These are phyloP conservation scores for Xylariaceae sp. DNA, from an alignment of 2,329 filamentous ascomycete genomes.

Conservation along the genomic window DNA sequence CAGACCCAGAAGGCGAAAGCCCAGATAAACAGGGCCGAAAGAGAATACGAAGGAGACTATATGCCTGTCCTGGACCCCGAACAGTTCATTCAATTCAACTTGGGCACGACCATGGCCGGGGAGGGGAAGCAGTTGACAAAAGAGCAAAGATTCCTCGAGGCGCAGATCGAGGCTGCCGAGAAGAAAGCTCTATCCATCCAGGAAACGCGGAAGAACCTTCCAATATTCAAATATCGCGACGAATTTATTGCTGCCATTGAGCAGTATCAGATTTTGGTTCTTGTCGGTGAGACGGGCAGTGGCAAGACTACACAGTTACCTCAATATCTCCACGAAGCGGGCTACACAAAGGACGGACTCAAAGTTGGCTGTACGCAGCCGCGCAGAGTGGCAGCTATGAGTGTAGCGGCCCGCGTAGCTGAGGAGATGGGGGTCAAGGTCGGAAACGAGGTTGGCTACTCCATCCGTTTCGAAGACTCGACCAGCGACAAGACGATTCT, in stretches of 20 bases:
- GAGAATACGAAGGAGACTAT: slow-evolving; percentile 74
- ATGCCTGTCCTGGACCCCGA: slow-evolving; percentile 89
- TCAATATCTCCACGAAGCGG: slow-evolving; percentile 87
- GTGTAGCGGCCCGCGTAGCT: slow-evolving; percentile 88
- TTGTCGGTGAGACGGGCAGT: slow-evolving; percentile 90
- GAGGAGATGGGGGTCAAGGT: slow-evolving; percentile 89
- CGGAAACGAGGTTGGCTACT: slow-evolving; percentile 88
- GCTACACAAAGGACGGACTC: slow-evolving; percentile 74
- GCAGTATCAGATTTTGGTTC: slow-evolving; percentile 78
- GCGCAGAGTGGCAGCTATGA: slow-evolving; percentile 93
- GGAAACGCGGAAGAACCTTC: slow-evolving; percentile 81
- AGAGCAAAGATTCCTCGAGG: slow-evolving; percentile 71
- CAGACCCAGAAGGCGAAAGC: slow-evolving; percentile 82
- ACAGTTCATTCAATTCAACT: slow-evolving; percentile 77
- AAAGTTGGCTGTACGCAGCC: slow-evolving; percentile 94
- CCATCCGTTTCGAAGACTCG: slow-evolving; percentile 88
- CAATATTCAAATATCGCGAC: slow-evolving; percentile 82
- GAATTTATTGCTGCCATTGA: slow-evolving; percentile 81
- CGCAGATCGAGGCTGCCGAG: slow-evolving; percentile 82
- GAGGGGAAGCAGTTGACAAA: slow-evolving; percentile 64
- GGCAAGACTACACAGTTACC: slow-evolving; percentile 95
- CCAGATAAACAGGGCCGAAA: slow-evolving; percentile 68
- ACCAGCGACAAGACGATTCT: slow-evolving; percentile 86
- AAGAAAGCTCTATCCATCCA: slow-evolving; percentile 82
- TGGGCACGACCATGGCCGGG: slow-evolving; percentile 65